phyloP scores from a whole-genome alignment of 805 yeast species.

The Wickerhamiella lipophila region DNA sequence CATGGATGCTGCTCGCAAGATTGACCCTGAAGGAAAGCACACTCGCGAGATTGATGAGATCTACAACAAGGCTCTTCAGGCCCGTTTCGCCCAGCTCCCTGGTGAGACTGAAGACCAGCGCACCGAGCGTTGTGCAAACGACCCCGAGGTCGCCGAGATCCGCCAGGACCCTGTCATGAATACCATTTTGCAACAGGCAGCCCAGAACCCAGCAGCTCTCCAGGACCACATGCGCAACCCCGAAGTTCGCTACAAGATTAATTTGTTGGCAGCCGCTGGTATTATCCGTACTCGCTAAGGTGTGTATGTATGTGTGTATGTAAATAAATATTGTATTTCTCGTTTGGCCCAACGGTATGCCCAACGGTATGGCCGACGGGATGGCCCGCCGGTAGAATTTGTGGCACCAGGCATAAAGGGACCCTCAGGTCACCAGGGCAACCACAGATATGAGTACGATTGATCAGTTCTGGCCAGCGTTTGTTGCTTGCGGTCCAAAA shows the following conservation, averaged over 20 bases:
- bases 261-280: constrained; percentile 89
- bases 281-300: constrained; percentile 72
- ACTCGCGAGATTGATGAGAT: constrained; percentile 71
- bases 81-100: constrained; percentile 64
- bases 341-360: no score
- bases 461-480: no score
- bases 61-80: constrained; percentile 59
- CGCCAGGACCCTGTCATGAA: constrained; percentile 97
- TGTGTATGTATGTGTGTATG: no score
- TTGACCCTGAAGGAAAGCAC: constrained; percentile 52
- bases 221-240: constrained; percentile 98
- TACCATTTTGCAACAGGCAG: constrained; percentile 85
- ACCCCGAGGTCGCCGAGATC: constrained; percentile 86
- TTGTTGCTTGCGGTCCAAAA: no score
- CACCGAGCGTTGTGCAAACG: constrained; percentile 76
- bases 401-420: not conserved
- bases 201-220: constrained; percentile 88
- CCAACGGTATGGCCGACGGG: no score
- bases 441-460: not conserved
- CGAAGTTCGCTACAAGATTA: constrained; percentile 74
- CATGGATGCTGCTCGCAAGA: constrained; percentile 59
- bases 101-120: constrained; percentile 93
- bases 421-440: not conserved
- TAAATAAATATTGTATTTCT: not conserved
- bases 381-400: not conserved